Evolutionary conservation across 2,329 filamentous ascomycete genomes (phyloP).

Genomic region (Stagonosporopsis chrysanthemi): DNA sequence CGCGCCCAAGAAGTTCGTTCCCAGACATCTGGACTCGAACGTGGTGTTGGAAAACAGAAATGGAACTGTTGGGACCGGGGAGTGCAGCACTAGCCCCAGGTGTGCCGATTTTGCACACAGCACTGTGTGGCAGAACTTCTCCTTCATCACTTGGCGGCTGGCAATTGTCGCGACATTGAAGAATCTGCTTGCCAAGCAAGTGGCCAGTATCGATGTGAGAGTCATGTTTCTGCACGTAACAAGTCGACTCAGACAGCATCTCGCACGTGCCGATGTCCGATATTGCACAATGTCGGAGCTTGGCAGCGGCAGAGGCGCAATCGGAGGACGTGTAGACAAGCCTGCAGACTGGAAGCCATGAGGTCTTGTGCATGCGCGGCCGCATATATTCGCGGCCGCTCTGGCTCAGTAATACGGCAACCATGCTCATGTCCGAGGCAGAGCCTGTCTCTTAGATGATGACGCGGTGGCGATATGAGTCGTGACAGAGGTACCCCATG

Average conservation of each 20-base stretch:
- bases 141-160: slow-evolving; percentile 1
- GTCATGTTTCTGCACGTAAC: slow-evolving; percentile 20
- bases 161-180: slow-evolving; percentile 8
- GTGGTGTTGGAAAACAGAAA: neutral
- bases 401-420: neutral
- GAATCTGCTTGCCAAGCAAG: slow-evolving; percentile 4
- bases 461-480: neutral
- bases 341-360: slow-evolving; percentile 18
- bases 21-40: neutral
- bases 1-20: slow-evolving; percentile 5
- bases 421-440: slow-evolving; percentile 4
- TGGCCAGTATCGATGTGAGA: slow-evolving; percentile 2
- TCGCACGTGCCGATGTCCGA: slow-evolving; percentile 4
- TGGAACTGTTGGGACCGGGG: slow-evolving; percentile 14
- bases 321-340: slow-evolving; percentile 17
- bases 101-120: neutral
- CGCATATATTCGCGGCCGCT: slow-evolving; percentile 2
- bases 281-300: slow-evolving; percentile 16
- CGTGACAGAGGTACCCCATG: too few relatives aligned
- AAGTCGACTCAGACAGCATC: slow-evolving; percentile 1
- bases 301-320: slow-evolving; percentile 18
- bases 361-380: slow-evolving; percentile 16
- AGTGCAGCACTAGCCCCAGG: slow-evolving; percentile 9
- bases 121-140: neutral
- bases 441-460: neutral